These are phyloP conservation scores for Trametes meyenii DNA, from an alignment of 768 basidiomycete species.

Conservation along the genomic window DNA sequence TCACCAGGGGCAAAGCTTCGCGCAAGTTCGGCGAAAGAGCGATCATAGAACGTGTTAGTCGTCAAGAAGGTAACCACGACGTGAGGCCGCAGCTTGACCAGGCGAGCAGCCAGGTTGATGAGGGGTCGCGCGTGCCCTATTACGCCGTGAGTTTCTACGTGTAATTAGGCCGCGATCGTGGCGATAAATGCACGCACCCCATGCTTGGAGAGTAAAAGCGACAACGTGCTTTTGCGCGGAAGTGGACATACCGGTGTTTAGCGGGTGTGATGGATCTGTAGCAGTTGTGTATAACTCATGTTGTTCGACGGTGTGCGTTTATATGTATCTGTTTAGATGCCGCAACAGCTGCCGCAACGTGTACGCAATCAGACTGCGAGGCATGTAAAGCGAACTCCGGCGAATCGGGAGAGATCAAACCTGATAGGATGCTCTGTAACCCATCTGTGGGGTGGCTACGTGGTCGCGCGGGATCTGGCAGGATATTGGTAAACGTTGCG, in stretches of 20 bases:
- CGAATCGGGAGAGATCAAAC: no score
- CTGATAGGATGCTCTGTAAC: no score
- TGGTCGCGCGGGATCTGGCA: no score
- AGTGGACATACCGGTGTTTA: neutral
- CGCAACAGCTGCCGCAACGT: no score
- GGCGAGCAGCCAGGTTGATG: slow-evolving; percentile 14
- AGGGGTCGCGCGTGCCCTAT: slow-evolving; percentile 24
- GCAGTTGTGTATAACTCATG: neutral
- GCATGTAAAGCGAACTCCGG: no score
- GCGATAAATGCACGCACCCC: neutral
- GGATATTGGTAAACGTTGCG: neutral
- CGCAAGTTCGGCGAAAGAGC: slow-evolving; percentile 12
- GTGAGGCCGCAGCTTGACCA: slow-evolving; percentile 12
- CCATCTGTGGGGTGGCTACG: neutral
- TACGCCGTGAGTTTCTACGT: neutral
- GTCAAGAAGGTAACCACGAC: slow-evolving; percentile 20
- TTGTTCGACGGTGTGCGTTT: no score
- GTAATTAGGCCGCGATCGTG: neutral
- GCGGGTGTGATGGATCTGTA: neutral
- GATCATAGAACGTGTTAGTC: slow-evolving; percentile 9
- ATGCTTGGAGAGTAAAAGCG: neutral
- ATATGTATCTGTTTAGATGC: no score
- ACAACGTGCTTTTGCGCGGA: neutral
- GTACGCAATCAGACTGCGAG: no score
- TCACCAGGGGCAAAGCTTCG: slow-evolving; percentile 14